These are phyloP conservation scores for Ensete ventricosum DNA, from an alignment of 176 grass and related monocot genomes.

Conservation along the genomic window DNA sequence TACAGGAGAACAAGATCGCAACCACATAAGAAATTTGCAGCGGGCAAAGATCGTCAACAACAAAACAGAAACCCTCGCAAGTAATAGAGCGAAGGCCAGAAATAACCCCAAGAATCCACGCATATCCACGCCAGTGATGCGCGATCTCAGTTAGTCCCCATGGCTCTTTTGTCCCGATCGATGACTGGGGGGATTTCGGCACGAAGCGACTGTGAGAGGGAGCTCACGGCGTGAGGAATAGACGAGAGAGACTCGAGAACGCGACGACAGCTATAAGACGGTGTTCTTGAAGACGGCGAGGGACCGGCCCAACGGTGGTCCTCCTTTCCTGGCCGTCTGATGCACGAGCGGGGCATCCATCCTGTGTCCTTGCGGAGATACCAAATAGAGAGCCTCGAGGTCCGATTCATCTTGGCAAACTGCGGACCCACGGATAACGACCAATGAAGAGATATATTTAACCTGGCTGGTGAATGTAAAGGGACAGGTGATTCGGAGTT, in stretches of 20 bases:
- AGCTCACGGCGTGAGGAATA: neutral
- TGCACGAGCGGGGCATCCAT: neutral
- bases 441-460: neutral
- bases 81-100: neutral
- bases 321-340: neutral
- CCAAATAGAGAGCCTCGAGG: too few relatives aligned
- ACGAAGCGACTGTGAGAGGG: neutral
- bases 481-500: neutral
- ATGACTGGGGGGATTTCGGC: neutral
- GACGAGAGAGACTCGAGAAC: neutral
- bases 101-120: conserved; percentile 10
- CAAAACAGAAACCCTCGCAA: neutral
- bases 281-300: neutral
- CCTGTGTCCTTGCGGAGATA: too few relatives aligned
- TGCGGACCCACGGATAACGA: neutral
- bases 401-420: too few relatives aligned
- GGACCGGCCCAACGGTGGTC: neutral
- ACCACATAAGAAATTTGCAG: neutral
- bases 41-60: neutral
- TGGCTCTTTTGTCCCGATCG: neutral
- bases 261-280: conserved; percentile 15
- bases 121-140: neutral
- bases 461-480: neutral
- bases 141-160: neutral
- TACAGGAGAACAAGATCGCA: neutral